Evolutionary conservation across 1,284 basidiomycete species (phyloP), one percentile per base, ranked within the genome.

Genomic region (Apiotrichum porosum): DNA sequence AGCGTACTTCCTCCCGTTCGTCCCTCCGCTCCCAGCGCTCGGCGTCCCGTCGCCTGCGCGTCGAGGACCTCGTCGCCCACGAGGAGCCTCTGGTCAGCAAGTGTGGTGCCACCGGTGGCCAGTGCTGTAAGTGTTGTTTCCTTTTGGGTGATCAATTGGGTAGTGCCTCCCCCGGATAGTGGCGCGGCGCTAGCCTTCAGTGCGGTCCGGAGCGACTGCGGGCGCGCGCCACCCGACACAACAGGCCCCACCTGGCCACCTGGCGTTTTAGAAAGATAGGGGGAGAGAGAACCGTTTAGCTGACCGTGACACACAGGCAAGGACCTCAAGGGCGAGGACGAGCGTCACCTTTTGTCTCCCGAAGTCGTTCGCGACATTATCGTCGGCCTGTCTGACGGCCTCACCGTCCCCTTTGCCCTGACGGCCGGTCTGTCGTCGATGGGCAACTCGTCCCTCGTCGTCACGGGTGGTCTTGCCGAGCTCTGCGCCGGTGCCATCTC

Each of bases 301-400:
- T n/a, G n/a, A n/a, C n/a, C n/a, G n/a, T n/a, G n/a, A n/a, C n/a
- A n/a, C n/a, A n/a, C n/a, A 57, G 56, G 65, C 57, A 68, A 70
- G 53, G 73, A 75, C 41, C 61, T 73, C 35, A 70, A 71, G 45
- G 71, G 71, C 21, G 72, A 74, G n/a, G 73, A 74, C 52, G 72
- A 76, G 61, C 53, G 74, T 37, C 64, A 68, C 48, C 56, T 76
- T 17, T 66, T 76, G 48, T 57, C 62, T n/a, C 73, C 71, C 4
- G 74, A 75, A 49, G 68, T 75, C 37, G 70, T 75, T 24, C 60
- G 74, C 26, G 74, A n/a, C 62, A 92, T 89, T 44, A 84, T 94
- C 55, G 97, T 97, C 60, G 94, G 94, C 37, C 82, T 97, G 10
- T 89, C 87, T 0, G 94, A 98, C 67, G 94, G 94, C n/a, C 76